Conservation (phyloP, 78 protist species). For the Isochrysis galbana region DNA sequence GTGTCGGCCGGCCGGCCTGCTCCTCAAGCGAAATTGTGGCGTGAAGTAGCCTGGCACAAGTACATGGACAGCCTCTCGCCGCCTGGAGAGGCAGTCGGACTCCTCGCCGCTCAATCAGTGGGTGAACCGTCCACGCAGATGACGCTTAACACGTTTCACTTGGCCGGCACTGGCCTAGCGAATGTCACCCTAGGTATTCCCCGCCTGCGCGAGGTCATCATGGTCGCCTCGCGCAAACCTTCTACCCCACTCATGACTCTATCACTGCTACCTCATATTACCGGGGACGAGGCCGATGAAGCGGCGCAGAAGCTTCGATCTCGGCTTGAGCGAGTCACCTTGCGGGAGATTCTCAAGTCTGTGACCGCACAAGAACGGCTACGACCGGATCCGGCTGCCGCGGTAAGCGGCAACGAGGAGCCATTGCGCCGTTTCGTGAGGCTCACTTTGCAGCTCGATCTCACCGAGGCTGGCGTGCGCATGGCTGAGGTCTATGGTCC, state of each 20-base stretch:
- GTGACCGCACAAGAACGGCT: not conserved
- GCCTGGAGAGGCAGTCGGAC: constrained; percentile 94
- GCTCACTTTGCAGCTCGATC: not conserved
- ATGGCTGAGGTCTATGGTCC: not conserved
- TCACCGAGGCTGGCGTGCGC: not conserved
- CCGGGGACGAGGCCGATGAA: not conserved
- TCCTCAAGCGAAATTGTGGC: constrained; percentile 40
- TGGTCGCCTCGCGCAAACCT: constrained; percentile 72
- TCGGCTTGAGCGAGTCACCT: not conserved
- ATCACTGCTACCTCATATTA: not conserved
- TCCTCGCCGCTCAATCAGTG: constrained; percentile 93
- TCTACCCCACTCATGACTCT: constrained; percentile 61
- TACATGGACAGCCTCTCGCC: constrained; percentile 66
- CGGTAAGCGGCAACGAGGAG: not conserved
- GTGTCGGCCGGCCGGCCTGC: not conserved
- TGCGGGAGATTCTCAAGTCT: not conserved
- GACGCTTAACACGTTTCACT: constrained; percentile 96
- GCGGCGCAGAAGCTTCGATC: not conserved
- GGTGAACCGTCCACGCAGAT: constrained; percentile 99
- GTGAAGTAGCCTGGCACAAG: constrained; percentile 63
- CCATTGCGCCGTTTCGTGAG: not conserved
- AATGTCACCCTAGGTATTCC: constrained; percentile 93
- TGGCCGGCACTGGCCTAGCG: constrained; percentile 81
- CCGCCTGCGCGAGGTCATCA: constrained; percentile 88
- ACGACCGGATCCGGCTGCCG: not conserved